Conservation (phyloP, 75 land plant species). For the Sequoia sempervirens region DNA sequence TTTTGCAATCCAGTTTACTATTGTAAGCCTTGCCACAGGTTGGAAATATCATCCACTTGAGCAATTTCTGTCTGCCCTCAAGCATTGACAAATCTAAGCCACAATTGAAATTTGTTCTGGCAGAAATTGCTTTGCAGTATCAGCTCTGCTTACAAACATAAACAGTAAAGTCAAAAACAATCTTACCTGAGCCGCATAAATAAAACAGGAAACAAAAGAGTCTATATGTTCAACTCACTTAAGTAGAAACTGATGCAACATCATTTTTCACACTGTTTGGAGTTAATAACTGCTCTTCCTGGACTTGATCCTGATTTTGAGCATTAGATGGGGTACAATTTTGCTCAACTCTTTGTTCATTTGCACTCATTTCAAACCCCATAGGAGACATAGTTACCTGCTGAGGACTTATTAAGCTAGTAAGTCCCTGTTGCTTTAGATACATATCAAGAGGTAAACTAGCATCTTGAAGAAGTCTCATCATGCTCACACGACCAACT, state of each 20-base stretch:
- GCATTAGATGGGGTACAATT: neutral
- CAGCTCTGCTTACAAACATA: slow-evolving; percentile 1
- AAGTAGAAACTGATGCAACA: slow-evolving; percentile 8
- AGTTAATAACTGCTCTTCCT: slow-evolving; percentile 11
- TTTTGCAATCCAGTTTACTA: neutral
- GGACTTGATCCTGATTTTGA: slow-evolving; percentile 8
- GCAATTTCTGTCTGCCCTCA: neutral
- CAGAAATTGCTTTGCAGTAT: neutral
- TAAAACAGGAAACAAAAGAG: neutral
- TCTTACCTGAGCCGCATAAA: neutral
- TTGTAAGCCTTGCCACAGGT: neutral
- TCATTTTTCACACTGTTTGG: slow-evolving; percentile 8
- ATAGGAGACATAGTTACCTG: slow-evolving; percentile 2
- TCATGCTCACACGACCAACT: slow-evolving; percentile 9
- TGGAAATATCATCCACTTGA: neutral
- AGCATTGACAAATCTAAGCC: neutral
- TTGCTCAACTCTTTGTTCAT: slow-evolving; percentile 8
- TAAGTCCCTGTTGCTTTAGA: slow-evolving; percentile 53
- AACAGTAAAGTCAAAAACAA: neutral
- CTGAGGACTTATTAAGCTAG: slow-evolving; percentile 13
- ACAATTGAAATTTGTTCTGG: neutral
- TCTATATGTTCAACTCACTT: slow-evolving; percentile 1
- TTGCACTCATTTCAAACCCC: slow-evolving; percentile 5
- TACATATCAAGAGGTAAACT: slow-evolving; percentile 53
- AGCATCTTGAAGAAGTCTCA: slow-evolving; percentile 58